These are phyloP conservation scores for Tilletia setariae DNA, from an alignment of 1,284 basidiomycete genomes.

Conservation along the genomic window DNA sequence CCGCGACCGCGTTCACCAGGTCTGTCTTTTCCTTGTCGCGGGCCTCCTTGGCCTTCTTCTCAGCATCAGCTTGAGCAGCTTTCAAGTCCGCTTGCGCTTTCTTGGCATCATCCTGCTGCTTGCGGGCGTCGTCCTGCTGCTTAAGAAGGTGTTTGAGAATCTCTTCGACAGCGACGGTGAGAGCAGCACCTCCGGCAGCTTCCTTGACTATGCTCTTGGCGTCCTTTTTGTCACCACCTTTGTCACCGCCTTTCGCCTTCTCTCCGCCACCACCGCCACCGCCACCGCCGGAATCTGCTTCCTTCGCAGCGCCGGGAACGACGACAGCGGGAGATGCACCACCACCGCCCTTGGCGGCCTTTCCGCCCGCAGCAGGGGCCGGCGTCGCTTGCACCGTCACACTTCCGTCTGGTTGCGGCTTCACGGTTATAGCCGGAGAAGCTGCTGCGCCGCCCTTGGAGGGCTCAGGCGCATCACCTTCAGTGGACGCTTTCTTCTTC, in stretches of 20 bases:
- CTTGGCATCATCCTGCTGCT: slow-evolving; percentile 13
- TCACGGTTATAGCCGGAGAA: neutral
- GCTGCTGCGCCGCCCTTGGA: neutral
- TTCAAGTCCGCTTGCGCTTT: neutral
- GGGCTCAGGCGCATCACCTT: neutral
- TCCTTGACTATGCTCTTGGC: slow-evolving; percentile 29
- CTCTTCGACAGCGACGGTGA: slow-evolving; percentile 45
- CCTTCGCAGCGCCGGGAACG: slow-evolving; percentile 19
- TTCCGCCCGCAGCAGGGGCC: neutral
- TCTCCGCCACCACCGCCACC: slow-evolving; percentile 15
- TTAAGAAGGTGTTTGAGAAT: slow-evolving; percentile 46
- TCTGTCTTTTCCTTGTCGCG: slow-evolving; percentile 33
- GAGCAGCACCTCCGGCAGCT: slow-evolving; percentile 32
- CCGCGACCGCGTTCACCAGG: slow-evolving; percentile 26
- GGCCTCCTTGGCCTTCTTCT: slow-evolving; percentile 16
- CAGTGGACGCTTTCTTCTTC: slow-evolving; percentile 4
- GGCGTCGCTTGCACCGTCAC: slow-evolving; percentile 6
- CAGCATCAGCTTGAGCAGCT: slow-evolving; percentile 17
- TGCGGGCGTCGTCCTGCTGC: slow-evolving; percentile 34
- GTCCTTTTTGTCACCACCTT: slow-evolving; percentile 23
- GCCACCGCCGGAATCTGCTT: slow-evolving; percentile 20
- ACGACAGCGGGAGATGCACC: neutral
- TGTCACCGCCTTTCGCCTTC: slow-evolving; percentile 33
- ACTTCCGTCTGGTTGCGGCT: slow-evolving; percentile 1
- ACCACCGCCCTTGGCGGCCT: neutral